Percentiles rank a stretch among this genome's conserved stretches.
phyloP scores from a whole-genome alignment of 1,139 yeast genomes.

The Saccharomyces hybrid region DNA sequence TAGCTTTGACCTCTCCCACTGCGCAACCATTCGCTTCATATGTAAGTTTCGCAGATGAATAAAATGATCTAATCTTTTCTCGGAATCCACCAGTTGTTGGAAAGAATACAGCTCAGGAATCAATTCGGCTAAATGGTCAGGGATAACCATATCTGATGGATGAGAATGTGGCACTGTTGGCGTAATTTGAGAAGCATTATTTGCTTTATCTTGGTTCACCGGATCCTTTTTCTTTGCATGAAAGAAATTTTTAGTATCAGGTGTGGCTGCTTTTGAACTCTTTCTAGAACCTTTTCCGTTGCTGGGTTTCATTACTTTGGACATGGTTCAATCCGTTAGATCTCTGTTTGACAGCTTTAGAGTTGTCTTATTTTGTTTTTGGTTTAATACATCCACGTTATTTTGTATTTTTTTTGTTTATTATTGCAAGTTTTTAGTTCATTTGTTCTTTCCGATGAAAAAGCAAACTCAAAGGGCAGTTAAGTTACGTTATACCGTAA shows the following conservation, averaged over 20 bases:
- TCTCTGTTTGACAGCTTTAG: background rate
- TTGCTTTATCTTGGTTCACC: background rate
- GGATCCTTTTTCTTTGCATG: background rate
- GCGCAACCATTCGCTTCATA: constrained; percentile 59
- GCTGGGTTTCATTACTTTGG: background rate
- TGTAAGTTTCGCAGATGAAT: constrained; percentile 79
- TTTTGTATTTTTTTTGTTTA: background rate
- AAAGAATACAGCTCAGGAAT: constrained; percentile 73
- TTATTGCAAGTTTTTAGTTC: background rate
- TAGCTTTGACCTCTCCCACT: constrained; percentile 32
- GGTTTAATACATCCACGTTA: background rate
- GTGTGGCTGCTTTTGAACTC: background rate
- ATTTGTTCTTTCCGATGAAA: background rate
- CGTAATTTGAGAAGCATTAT: background rate
- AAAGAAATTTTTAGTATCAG: background rate
- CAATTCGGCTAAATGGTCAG: constrained; percentile 49
- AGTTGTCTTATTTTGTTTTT: background rate
- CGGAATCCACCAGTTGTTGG: constrained; percentile 67
- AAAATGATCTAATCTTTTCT: constrained; percentile 69
- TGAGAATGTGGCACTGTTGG: constrained; percentile 9
- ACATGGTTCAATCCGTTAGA: background rate
- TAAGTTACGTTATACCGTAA: background rate
- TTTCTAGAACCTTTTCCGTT: background rate
- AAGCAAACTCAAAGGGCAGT: background rate
- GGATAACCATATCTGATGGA: constrained; percentile 69